phyloP scores from a whole-genome alignment of 2,329 filamentous ascomycete species.

The Pseudogymnoascus sp. region DNA sequence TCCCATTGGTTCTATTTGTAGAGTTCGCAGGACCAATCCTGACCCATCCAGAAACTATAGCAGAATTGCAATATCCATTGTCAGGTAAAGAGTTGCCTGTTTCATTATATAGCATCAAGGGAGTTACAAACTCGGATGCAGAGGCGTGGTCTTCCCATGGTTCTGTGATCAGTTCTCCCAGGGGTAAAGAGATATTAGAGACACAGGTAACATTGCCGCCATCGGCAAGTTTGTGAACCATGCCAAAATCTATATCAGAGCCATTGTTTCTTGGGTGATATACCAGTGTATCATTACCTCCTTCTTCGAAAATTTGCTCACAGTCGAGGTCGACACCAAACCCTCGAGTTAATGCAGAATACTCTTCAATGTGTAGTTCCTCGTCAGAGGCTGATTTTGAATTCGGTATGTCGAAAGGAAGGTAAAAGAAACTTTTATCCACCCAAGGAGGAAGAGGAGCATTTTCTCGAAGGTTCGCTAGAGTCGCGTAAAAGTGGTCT shows the following conservation, averaged over 20 bases:
- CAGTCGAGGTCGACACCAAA: constrained; percentile 33
- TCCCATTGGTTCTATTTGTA: neutral
- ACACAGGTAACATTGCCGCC: neutral
- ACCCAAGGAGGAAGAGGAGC: constrained; percentile 46
- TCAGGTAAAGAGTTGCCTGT: neutral
- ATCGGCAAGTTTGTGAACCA: neutral
- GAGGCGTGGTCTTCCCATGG: neutral
- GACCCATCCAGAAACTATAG: constrained; percentile 17
- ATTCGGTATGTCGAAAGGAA: constrained; percentile 33
- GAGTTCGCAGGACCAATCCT: constrained; percentile 11
- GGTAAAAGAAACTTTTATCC: constrained; percentile 37
- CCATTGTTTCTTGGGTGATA: constrained; percentile 4
- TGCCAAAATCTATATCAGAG: neutral
- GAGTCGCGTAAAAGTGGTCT: constrained; percentile 36
- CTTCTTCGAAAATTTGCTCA: constrained; percentile 17
- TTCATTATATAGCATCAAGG: neutral
- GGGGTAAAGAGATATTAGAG: neutral
- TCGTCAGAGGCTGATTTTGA: neutral
- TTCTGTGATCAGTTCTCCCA: neutral
- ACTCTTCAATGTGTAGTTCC: constrained; percentile 11
- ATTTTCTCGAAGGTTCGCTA: constrained; percentile 39
- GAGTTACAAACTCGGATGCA: neutral
- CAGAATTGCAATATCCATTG: constrained; percentile 13
- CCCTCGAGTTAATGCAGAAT: constrained; percentile 27
- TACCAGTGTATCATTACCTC: neutral